Base-by-base conservation (phyloP, 176 grass and related monocot species). In the Elymus sibiricus region DNA sequence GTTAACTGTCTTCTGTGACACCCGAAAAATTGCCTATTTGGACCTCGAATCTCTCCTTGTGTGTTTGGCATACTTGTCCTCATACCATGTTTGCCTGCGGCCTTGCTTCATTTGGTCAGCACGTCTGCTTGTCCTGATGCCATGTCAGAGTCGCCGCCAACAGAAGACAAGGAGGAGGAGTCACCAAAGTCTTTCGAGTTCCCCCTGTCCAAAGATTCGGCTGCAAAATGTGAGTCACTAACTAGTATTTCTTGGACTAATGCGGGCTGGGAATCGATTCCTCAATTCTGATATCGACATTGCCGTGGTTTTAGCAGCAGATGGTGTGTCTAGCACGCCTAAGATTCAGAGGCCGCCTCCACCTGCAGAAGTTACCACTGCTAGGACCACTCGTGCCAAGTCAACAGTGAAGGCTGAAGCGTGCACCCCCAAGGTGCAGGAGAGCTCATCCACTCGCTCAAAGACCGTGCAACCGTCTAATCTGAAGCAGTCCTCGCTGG, bases 151-250 rank as follows among this genome's bases (percentile, higher is more conserved):
- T 69, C 80, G 1, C 68, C 76, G 5, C 62, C 74, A 6, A 0
- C 10, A 1, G 64, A 82, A 53, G 83, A 89, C 46, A 66, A 74
- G 26, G 66, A 62, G 3, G 12, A 85, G 10, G 76, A 76, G 14
- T 64, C 85, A 21, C 19, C 79, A 13, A 46, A 68, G 35, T 68
- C 86, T 56, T 90, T 92, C 9, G 87, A 97, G 94, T 88, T 90
- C 17, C 46, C 82, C 34, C 19, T 70, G 2, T 21, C 76, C 6
- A 81, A 65, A 31, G 67, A 91, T 5, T 11, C 4, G 11, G 37
- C 22, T 68, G 28, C 61, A 60, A 87, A 84, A 91, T 62, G 89
- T 91, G 75, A 27, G 89, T 69, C 49, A 53, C 49, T 53, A 79
- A 7, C 27, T 84, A 66, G 22, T 64, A 28, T 78, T 31, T 37